Conservation (phyloP, 2,329 filamentous ascomycete species). For the Pyrenophora seminiperda region DNA sequence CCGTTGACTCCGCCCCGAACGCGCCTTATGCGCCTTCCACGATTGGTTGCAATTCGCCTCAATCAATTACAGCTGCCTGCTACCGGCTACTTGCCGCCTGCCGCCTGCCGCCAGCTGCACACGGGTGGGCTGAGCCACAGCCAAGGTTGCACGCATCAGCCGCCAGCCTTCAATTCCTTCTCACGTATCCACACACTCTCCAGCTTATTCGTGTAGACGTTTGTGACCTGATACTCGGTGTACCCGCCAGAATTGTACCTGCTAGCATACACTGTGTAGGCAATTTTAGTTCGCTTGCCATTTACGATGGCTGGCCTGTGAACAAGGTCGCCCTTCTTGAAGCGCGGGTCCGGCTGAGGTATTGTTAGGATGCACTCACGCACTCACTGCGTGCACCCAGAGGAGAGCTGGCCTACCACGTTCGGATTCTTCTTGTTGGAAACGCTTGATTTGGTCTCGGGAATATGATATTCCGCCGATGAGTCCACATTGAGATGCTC, state of each 20-base stretch:
- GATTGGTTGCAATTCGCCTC: constrained; percentile 16
- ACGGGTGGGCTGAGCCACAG: constrained; percentile 34
- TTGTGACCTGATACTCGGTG: constrained; percentile 38
- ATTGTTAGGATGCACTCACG: constrained; percentile 12
- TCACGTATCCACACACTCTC: constrained; percentile 39
- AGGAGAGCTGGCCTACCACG: constrained; percentile 17
- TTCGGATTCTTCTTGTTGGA: constrained; percentile 21
- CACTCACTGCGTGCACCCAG: background rate
- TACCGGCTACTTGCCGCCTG: too few species aligned
- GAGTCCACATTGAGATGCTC: constrained; percentile 18
- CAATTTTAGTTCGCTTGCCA: constrained; percentile 29
- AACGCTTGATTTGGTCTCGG: constrained; percentile 35
- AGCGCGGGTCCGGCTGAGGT: constrained; percentile 30
- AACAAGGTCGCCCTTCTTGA: constrained; percentile 29
- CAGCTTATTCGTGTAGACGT: constrained; percentile 13
- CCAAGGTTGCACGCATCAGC: constrained; percentile 17
- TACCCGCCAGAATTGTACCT: constrained; percentile 18
- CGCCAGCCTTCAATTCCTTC: constrained; percentile 27
- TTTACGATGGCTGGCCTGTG: constrained; percentile 33
- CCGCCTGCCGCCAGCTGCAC: constrained; percentile 18
- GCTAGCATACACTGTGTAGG: constrained; percentile 24
- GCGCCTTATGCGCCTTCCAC: constrained; percentile 23
- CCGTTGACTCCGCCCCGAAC: constrained; percentile 21
- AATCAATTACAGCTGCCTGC: constrained; percentile 17
- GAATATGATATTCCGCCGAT: constrained; percentile 15